These are phyloP conservation scores for Murraya paniculata DNA, from an alignment of 345 rosid species.

Conservation along the genomic window DNA sequence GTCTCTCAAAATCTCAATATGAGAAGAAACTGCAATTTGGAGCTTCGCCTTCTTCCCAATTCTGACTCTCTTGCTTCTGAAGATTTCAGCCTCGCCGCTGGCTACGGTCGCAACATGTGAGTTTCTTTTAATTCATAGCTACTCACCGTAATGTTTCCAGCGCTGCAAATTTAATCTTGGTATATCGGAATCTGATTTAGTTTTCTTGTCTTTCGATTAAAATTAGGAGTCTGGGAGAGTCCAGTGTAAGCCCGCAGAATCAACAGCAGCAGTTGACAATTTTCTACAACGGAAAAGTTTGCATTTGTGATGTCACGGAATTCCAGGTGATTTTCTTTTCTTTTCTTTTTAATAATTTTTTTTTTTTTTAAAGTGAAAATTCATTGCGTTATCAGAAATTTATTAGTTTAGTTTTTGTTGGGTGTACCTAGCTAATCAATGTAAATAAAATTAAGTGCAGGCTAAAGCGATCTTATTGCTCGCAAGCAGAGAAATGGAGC, in stretches of 20 bases:
- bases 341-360: too few species aligned
- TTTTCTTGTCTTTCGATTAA: neutral
- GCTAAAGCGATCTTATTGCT: slow-evolving; percentile 30
- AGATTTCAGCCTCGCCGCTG: slow-evolving; percentile 6
- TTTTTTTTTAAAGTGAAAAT: too few species aligned
- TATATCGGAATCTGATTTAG: too few species aligned
- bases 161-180: neutral
- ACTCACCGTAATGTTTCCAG: neutral
- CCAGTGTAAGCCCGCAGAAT: slow-evolving; percentile 15
- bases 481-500: slow-evolving; percentile 26
- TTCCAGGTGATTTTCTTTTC: slow-evolving; percentile 30
- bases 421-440: too few species aligned
- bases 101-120: slow-evolving; percentile 9
- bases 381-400: too few species aligned
- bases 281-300: slow-evolving; percentile 45
- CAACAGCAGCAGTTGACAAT: slow-evolving; percentile 40
- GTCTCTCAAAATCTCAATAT: neutral
- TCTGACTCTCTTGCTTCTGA: neutral
- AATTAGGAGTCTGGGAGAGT: slow-evolving; percentile 18
- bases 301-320: slow-evolving; percentile 46
- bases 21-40: slow-evolving; percentile 47
- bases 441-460: neutral
- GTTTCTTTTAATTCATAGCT: neutral
- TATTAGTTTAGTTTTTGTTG: too few species aligned
- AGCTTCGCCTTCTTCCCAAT: slow-evolving; percentile 38